These are phyloP conservation scores for Gossypium turneri DNA, from an alignment of 345 rosid species.

Conservation along the genomic window DNA sequence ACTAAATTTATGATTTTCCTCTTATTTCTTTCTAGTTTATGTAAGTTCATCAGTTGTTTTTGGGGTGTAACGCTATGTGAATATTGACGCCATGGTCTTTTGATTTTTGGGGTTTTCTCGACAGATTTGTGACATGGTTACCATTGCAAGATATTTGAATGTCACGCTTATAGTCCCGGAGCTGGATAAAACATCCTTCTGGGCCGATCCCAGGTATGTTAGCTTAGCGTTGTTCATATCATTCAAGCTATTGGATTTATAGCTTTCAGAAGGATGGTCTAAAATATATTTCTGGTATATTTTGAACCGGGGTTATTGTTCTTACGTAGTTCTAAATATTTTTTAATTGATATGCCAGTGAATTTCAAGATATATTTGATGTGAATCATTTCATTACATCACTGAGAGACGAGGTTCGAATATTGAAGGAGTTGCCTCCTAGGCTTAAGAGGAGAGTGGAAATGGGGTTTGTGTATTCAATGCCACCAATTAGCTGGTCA, in stretches of 20 bases:
- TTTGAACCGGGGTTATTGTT: neutral
- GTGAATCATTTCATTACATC: slow-evolving; percentile 77
- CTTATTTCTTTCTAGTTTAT: neutral
- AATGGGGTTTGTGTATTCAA: slow-evolving; percentile 51
- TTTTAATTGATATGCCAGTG: slow-evolving; percentile 41
- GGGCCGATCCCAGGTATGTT: slow-evolving; percentile 86
- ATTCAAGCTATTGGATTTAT: neutral
- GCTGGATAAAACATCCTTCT: slow-evolving; percentile 78
- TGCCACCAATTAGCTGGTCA: slow-evolving; percentile 92
- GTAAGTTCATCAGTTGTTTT: slow-evolving; percentile 9
- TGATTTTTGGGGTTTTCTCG: slow-evolving; percentile 1
- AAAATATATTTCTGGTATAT: neutral
- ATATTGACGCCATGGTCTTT: neutral
- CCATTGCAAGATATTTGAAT: slow-evolving; percentile 74
- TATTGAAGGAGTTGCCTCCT: slow-evolving; percentile 80
- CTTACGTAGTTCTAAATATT: neutral
- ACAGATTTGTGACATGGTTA: slow-evolving; percentile 90
- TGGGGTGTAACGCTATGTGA: neutral
- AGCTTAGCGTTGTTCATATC: neutral
- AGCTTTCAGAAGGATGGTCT: neutral
- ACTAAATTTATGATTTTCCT: neutral
- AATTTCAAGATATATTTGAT: slow-evolving; percentile 82
- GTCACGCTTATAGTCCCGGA: slow-evolving; percentile 89
- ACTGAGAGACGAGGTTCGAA: slow-evolving; percentile 77
- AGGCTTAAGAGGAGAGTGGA: slow-evolving; percentile 64